Evolutionary conservation across 768 basidiomycete species (phyloP).

Genomic region (Naganishia kalamii): DNA sequence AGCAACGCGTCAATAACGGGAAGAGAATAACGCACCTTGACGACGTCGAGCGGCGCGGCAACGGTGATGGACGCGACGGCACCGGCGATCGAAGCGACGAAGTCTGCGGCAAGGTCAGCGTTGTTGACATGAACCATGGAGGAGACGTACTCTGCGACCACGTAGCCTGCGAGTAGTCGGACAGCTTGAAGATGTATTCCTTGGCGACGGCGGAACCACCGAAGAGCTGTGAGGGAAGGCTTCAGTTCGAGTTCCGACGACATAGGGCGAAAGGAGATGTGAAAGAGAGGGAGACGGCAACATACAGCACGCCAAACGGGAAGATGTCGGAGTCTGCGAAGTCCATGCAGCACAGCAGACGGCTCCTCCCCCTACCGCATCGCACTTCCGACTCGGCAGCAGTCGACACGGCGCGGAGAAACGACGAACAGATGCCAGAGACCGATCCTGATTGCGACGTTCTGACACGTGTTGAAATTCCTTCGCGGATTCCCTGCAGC

Average conservation of each 20-base stretch:
- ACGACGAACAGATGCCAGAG: no score
- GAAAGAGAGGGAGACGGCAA: background rate
- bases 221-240: constrained; percentile 62
- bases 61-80: constrained; percentile 92
- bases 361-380: no score
- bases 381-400: no score
- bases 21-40: constrained; percentile 58
- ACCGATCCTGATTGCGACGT: no score
- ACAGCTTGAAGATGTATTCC: constrained; percentile 80
- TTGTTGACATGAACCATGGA: background rate
- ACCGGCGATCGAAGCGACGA: constrained; percentile 87
- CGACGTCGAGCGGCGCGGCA: constrained; percentile 87
- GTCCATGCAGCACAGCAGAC: no score
- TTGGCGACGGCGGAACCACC: constrained; percentile 92
- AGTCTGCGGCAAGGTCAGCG: constrained; percentile 51
- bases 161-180: constrained; percentile 89
- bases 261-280: background rate
- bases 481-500: no score
- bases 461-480: no score
- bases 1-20: background rate
- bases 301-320: no score
- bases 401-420: no score
- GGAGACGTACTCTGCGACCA: constrained; percentile 66
- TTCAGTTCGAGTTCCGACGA: background rate
- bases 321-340: no score